These are phyloP conservation scores for Salinomyces thailandicus DNA, from an alignment of 2,329 filamentous ascomycete genomes.

Conservation along the genomic window DNA sequence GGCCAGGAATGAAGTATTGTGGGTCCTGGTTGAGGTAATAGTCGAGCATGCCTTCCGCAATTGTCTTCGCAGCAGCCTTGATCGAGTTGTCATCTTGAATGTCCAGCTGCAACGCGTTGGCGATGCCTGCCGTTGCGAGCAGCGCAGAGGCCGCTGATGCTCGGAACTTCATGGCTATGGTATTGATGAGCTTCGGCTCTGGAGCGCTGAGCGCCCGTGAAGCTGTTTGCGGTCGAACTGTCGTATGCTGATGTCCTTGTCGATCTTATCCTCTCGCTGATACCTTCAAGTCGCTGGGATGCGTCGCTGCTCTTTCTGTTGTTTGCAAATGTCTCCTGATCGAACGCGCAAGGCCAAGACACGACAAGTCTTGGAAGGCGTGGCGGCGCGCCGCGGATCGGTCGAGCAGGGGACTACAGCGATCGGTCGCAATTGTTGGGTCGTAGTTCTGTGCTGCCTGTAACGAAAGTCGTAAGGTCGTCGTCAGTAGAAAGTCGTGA, in stretches of 20 bases:
- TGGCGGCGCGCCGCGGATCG: not conserved
- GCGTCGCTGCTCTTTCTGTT: not conserved
- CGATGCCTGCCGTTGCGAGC: not conserved
- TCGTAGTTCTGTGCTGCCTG: not conserved
- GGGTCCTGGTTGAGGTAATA: slow-evolving; percentile 46
- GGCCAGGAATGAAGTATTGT: slow-evolving; percentile 41
- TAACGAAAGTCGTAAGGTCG: not conserved
- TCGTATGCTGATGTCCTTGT: not conserved
- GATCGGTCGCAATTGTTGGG: not conserved
- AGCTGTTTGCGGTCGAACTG: not conserved
- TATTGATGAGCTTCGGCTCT: not conserved
- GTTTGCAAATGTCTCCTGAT: not conserved
- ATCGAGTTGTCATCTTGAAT: slow-evolving; percentile 26
- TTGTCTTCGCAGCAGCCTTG: slow-evolving; percentile 32
- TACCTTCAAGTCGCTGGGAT: not conserved
- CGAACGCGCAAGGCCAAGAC: not conserved
- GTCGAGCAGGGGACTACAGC: too few species aligned
- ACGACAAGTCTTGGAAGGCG: not conserved
- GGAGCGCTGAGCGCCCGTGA: not conserved
- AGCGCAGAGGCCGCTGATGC: not conserved
- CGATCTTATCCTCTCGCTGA: not conserved
- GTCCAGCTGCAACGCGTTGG: not conserved
- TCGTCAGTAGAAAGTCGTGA: not conserved
- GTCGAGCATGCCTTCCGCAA: slow-evolving; percentile 41
- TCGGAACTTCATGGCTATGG: not conserved